Percentiles rank a stretch among this genome's conserved stretches.
phyloP scores from a whole-genome alignment of 2,329 filamentous ascomycete species.

The Venturia oleaginea region DNA sequence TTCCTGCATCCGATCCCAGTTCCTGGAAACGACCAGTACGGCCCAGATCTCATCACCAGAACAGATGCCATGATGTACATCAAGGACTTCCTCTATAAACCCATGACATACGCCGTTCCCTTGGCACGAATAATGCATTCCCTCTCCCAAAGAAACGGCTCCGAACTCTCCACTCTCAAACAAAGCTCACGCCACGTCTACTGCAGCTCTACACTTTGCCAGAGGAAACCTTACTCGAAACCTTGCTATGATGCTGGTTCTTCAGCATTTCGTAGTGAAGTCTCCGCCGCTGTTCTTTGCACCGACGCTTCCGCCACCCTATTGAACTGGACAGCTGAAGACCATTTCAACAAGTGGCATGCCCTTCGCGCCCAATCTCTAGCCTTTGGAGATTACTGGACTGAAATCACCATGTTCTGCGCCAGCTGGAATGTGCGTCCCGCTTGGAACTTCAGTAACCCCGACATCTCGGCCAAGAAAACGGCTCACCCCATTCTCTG shows the following conservation, averaged over 20 bases:
- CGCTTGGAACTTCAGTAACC: conserved; percentile 24
- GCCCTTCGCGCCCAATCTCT: conserved; percentile 26
- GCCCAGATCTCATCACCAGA: conserved; percentile 32
- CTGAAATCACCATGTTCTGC: conserved; percentile 29
- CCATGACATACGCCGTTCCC: neutral
- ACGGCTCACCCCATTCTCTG: conserved; percentile 21
- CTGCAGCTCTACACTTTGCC: conserved; percentile 10
- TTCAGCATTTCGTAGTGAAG: conserved; percentile 15
- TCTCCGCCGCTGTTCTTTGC: conserved; percentile 23
- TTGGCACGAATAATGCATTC: conserved; percentile 10
- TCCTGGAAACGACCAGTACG: conserved; percentile 20
- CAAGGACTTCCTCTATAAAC: conserved; percentile 13
- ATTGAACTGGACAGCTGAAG: conserved; percentile 16
- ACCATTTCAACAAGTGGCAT: conserved; percentile 25
- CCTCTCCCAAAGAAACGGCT: conserved; percentile 12
- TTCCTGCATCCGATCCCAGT: conserved; percentile 34
- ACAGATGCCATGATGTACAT: conserved; percentile 25
- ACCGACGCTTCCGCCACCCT: conserved; percentile 20
- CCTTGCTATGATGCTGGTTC: conserved; percentile 10
- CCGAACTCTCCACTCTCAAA: conserved; percentile 11
- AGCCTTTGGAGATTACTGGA: conserved; percentile 30
- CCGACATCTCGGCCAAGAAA: neutral
- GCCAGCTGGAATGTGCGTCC: conserved; percentile 30
- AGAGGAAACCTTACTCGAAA: conserved; percentile 8
- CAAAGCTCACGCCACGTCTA: neutral